Base-by-base conservation (phyloP, 805 yeast genomes). In the Metschnikowia drakensbergensis region DNA sequence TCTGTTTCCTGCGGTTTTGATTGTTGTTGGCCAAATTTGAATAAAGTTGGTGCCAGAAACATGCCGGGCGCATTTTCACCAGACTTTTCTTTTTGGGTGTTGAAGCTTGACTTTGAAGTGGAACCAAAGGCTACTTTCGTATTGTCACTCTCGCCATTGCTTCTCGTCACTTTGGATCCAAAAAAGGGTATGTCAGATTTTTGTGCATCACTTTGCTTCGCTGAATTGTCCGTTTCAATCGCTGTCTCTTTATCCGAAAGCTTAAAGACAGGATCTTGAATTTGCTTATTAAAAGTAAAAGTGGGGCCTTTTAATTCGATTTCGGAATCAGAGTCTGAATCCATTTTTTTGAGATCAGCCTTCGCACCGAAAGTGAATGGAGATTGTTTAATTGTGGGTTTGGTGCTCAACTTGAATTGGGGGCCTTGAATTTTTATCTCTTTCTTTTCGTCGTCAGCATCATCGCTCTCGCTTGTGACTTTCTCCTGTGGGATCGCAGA, bases 241-340 rank as follows among this genome's bases (percentile, higher is more conserved):
- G 23, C 8, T 11, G 22, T 5, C 22, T 3, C 29, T 17, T 40
- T 25, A 8, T 22, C 36, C 5, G 43, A 22, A n/a, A 50, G 38
- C 45, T 58, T 61, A 53, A 72, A 72, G 8, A 69, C 68, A 23
- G 57, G 58, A 48, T 71, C 76, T 37, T 61, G 57, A 17, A 71
- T 70, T 8, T 64, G 58, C 50, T 71, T 71, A 50, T 63, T 64
- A 56, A 72, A 71, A 3, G 62, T 75, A 62, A 88, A 88, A 10
- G 73, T 66, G 22, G 96, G 95, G 1, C 95, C 95, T 63, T 86
- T 80, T 28, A 85, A 77, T 60, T 82, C 84, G 26, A 83, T 65
- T 33, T 82, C 86, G 22, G 82, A 81, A 31, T 82, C 87, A 0
- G 80, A 73, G 39, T 79, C 83, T 1, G 77, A 69, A 45, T 76